Base-by-base conservation (phyloP, 2,329 filamentous ascomycete species). In the Diplodia scrobiculata region DNA sequence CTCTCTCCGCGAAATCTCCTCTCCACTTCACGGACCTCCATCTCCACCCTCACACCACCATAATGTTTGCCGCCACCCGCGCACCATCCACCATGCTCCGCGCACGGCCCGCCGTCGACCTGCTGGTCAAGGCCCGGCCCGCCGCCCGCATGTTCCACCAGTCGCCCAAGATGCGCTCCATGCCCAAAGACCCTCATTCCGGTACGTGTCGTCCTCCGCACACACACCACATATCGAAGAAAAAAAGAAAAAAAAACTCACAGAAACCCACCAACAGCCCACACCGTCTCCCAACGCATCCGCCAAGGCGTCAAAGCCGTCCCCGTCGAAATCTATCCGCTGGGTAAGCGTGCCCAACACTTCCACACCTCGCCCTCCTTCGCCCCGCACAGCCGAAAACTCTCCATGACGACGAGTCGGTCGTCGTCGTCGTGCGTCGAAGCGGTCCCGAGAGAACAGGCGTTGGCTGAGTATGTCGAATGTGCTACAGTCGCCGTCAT, bases 321-420 rank as follows among this genome's bases (percentile, higher is more conserved):
- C 34, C 64, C 64, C 14, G 45, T 66, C 21, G 64, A 66, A 10
- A 66, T 66, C 34, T 66, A 66, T 36, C 64, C 64, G n/a, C 47
- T 66, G 14, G 41, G 53, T 52, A 59, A 62, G 58, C 55, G 27
- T 6, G 55, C 53, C 53, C 53, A 41, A 9, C 47, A 10, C 34
- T 36, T 27, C 19, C 53, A 41, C 21, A 17, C 53, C 32, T 58
- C 34, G 29, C 2, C 34, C 32, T 41, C 38, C 25, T 17, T 19
- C 36, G 3, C 14, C 7, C 9, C 38, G 25, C 17, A 11, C 41
- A 41, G 17, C 17, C 38, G 34, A 13, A 3, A n/a, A 17, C 38
- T 17, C 38, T 14, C 41, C 17, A n/a, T 41, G 13, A 11, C 41
- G 41, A n/a, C 17, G 34, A 10, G 7, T 3, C 34, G 34, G 9